Base-by-base conservation (phyloP, 139 green algal species). In the Coelastrella sp. region DNA sequence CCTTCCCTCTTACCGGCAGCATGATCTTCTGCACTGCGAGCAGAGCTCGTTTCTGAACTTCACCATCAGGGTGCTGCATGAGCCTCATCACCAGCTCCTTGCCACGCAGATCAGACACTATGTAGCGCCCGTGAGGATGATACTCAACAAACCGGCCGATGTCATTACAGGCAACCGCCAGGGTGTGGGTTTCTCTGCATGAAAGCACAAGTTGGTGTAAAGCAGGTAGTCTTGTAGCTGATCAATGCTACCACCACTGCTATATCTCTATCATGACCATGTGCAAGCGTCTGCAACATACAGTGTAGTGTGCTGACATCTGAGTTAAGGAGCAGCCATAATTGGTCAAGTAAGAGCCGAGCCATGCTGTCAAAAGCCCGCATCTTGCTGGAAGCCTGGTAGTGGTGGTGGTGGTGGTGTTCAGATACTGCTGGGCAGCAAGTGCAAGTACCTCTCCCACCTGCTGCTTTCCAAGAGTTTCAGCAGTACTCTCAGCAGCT, bases 51-150 rank as follows among this genome's bases (percentile, higher is more conserved):
- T 96, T 96, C 80, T 95, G 94, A 68, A 99, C 97, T 23, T 98
- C 94, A 1, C 90, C 60, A 88, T 99, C 97, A 0, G 90, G 88
- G 91, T 98, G 92, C 43, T 89, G 84, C 94, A 99, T 98, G 40
- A 98, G 90, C 59, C 91, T 91, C 97, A 99, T 98, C 34, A 97
- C 94, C 41, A 95, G 81, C 88, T 97, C 94, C 93, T 99, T 99
- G 45, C 94, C 97, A 25, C 93, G 89, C 79, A 99, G 88, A 80
- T 98, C 94, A 51, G 77, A 89, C 25, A 94, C 91, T 38, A 98
- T 93, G 88, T 92, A 91, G 51, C 94, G 91, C 3, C 93, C 96
- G 2, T 94, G 89, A 0, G 95, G 89, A 85, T 98, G 94, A 86
- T 92, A 84, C 32, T 90, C 86, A 60, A 98, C 93, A 89, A 99